Percentiles rank a stretch among this genome's conserved stretches.
These are phyloP conservation scores for Porpolomopsis calyptriformis DNA, from an alignment of 768 basidiomycete genomes.

Conservation along the genomic window DNA sequence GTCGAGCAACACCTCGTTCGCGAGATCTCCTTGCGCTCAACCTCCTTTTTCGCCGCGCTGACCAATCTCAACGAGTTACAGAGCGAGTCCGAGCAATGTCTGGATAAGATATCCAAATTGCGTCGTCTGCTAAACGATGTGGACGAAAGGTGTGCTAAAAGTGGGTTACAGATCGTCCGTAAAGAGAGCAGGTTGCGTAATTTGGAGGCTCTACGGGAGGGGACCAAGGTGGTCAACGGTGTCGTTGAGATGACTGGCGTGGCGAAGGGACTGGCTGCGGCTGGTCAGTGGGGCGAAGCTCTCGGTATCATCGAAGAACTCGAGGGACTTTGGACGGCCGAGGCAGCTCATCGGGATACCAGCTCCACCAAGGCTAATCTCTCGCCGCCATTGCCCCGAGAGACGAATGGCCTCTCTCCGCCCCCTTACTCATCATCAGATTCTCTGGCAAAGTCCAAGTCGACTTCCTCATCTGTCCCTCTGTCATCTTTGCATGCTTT, in stretches of 20 bases:
- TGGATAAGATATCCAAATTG: slow-evolving; percentile 63
- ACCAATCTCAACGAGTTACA: slow-evolving; percentile 90
- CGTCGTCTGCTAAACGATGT: slow-evolving; percentile 64
- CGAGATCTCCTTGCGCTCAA: slow-evolving; percentile 83
- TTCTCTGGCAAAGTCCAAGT: slow-evolving; percentile 9
- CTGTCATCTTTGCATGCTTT: slow-evolving; percentile 67
- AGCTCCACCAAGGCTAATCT: slow-evolving; percentile 4
- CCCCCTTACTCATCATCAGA: no score
- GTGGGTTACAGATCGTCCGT: slow-evolving; percentile 66
- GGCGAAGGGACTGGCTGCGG: slow-evolving; percentile 61
- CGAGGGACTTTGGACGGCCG: slow-evolving; percentile 43
- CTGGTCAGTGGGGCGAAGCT: slow-evolving; percentile 84
- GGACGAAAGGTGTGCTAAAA: slow-evolving; percentile 65
- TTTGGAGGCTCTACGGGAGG: slow-evolving; percentile 48
- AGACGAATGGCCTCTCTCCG: slow-evolving; percentile 9
- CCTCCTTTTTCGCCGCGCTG: slow-evolving; percentile 93
- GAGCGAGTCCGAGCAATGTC: slow-evolving; percentile 75
- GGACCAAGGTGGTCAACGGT: slow-evolving; percentile 52
- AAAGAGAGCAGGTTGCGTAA: slow-evolving; percentile 52
- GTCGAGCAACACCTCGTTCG: slow-evolving; percentile 90
- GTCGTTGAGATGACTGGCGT: slow-evolving; percentile 72
- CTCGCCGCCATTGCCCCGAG: background rate
- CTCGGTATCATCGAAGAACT: slow-evolving; percentile 64
- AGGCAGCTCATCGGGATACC: background rate
- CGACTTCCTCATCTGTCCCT: slow-evolving; percentile 30